Base-by-base conservation (phyloP, 2,329 filamentous ascomycete species). In the Colletotrichum sojae region DNA sequence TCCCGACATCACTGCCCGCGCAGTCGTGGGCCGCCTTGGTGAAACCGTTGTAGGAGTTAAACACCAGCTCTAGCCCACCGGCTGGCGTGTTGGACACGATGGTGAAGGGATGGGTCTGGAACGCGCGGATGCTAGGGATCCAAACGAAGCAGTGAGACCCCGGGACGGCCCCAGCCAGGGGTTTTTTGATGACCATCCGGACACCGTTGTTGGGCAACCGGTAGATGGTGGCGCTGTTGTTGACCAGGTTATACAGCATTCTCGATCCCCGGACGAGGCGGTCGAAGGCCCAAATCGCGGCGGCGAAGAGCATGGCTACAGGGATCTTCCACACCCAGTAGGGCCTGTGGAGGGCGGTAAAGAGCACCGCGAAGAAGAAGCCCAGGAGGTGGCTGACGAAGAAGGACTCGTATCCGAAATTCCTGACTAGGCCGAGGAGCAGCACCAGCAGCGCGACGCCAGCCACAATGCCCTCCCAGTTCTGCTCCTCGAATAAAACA, bases 101-200 rank as follows among this genome's bases (percentile, higher is more conserved):
- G 0, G 86, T 89, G 67, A 89, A 89, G 0, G 86, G 87, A 68
- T 90, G 87, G 0, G 80, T 86, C 73, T 89, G 83, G 18, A 85
- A 79, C 1, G 77, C 69, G 15, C 85, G 82, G 27, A 90, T 81
- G 1, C 78, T 75, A 0, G 87, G 88, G 5, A 89, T 82, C 85
- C 86, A 89, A 18, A 89, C 74, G 61, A 87, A 89, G 68, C 84
- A 86, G 71, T 90, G 87, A 0, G 67, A 62, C 25, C 74, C 75
- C 0, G 73, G 56, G 6, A 18, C 63, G 2, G 81, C 80, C 6
- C 75, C 71, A 13, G 73, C 72, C 0, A 80, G 74, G 0, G 81
- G 79, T n/a, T 82, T 84, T 71, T 82, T 82, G 12, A 88, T 77
- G 1, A 84, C 74, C 2, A 88, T 76, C 27, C 83, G 78, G 1